These are phyloP conservation scores for Penicillium psychrofluorescens DNA, from an alignment of 495 filamentous ascomycete species.

Conservation along the genomic window DNA sequence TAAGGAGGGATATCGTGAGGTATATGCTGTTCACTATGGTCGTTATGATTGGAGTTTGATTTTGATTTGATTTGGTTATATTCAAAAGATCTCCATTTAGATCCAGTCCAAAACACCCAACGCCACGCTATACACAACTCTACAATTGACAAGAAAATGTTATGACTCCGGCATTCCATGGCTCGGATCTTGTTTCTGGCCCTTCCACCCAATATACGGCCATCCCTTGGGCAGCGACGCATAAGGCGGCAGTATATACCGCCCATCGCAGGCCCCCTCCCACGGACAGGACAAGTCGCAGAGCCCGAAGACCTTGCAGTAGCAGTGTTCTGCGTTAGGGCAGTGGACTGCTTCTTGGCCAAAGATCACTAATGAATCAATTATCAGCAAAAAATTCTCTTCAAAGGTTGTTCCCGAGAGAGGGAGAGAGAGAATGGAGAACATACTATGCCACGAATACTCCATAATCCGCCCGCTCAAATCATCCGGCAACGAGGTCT, in stretches of 20 bases:
- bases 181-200: constrained; percentile 34
- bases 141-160: not conserved
- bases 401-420: too few species aligned
- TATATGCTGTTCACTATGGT: not conserved
- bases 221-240: constrained; percentile 42
- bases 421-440: too few species aligned
- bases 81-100: too few species aligned
- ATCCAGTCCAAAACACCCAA: too few species aligned
- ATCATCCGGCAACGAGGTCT: constrained; percentile 48
- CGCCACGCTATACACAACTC: too few species aligned
- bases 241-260: constrained; percentile 41
- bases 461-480: constrained; percentile 64
- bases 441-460: constrained; percentile 62
- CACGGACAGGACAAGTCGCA: constrained; percentile 43
- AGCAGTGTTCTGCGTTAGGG: constrained; percentile 49
- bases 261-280: constrained; percentile 29
- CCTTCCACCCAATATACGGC: constrained; percentile 46
- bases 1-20: not conserved
- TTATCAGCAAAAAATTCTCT: constrained; percentile 1
- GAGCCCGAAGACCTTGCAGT: constrained; percentile 57
- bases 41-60: too few species aligned
- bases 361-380: constrained; percentile 36
- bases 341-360: constrained; percentile 47
- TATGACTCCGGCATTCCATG: constrained; percentile 29
- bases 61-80: too few species aligned